Evolutionary conservation across 495 filamentous ascomycete genomes (phyloP).

Genomic region (Mycothermus thermophilus): DNA sequence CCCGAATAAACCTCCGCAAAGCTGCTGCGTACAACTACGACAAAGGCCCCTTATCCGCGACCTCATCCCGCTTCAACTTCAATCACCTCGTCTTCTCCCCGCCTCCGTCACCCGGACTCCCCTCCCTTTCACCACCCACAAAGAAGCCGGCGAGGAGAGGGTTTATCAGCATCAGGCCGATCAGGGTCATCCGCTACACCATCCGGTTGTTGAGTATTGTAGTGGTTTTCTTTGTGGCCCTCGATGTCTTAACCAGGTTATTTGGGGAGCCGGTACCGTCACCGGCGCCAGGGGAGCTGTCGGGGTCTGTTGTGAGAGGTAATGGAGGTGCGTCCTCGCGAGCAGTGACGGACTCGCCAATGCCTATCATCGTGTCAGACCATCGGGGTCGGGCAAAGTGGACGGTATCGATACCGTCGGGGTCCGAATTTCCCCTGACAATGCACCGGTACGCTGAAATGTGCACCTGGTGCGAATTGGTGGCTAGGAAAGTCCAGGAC

Average conservation of each 20-base stretch:
- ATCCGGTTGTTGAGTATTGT: slow-evolving; percentile 28
- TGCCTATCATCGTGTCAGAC: slow-evolving; percentile 45
- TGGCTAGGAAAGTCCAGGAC: slow-evolving; percentile 35
- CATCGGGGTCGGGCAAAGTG: slow-evolving; percentile 43
- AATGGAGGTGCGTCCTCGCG: too few species aligned
- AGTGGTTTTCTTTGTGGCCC: slow-evolving; percentile 22
- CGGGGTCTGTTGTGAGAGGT: too few species aligned
- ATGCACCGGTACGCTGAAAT: slow-evolving; percentile 45
- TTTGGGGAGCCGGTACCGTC: slow-evolving; percentile 7
- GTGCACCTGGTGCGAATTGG: slow-evolving; percentile 42
- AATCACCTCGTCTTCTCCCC: slow-evolving; percentile 50
- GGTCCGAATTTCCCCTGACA: slow-evolving; percentile 42
- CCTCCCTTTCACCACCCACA: slow-evolving; percentile 47
- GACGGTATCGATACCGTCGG: slow-evolving; percentile 55
- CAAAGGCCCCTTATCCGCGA: slow-evolving; percentile 36
- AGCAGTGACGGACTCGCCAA: slow-evolving; percentile 40
- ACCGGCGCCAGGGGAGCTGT: slow-evolving; percentile 13
- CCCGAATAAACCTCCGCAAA: slow-evolving; percentile 37
- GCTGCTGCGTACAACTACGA: slow-evolving; percentile 36
- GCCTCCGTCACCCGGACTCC: slow-evolving; percentile 49
- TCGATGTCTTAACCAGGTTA: slow-evolving; percentile 12
- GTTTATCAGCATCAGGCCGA: slow-evolving; percentile 23
- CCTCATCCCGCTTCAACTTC: slow-evolving; percentile 45
- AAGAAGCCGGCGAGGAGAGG: slow-evolving; percentile 33
- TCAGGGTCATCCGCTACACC: slow-evolving; percentile 33